phyloP scores from a whole-genome alignment of 352 stramenopile species.

The Globisporangium solare region DNA sequence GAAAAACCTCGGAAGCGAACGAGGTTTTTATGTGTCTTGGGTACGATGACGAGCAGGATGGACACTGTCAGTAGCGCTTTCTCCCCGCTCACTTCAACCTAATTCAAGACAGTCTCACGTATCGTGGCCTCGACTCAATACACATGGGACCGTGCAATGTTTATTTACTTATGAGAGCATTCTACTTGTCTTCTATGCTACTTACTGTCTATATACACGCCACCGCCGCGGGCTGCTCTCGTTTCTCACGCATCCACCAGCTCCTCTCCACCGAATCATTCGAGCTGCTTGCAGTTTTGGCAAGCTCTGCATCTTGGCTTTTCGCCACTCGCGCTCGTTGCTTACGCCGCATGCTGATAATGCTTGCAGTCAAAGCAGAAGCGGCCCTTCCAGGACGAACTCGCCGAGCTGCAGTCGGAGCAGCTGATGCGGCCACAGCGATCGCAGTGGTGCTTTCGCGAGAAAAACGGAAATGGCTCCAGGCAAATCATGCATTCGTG shows the following conservation, averaged over 20 bases:
- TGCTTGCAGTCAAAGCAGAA: slow-evolving; percentile 81
- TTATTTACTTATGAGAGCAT: not conserved
- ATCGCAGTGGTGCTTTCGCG: slow-evolving; percentile 66
- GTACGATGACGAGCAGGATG: slow-evolving; percentile 19
- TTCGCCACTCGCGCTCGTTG: not conserved
- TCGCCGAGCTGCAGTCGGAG: slow-evolving; percentile 63
- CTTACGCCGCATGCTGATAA: slow-evolving; percentile 49
- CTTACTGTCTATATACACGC: not conserved
- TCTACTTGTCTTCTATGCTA: not conserved
- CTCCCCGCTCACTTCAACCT: slow-evolving; percentile 22
- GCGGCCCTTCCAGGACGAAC: slow-evolving; percentile 62
- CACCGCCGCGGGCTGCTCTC: too few relatives aligned
- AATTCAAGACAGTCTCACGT: too few relatives aligned
- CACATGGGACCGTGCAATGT: too few relatives aligned
- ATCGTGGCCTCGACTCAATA: too few relatives aligned
- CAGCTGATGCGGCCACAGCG: slow-evolving; percentile 76
- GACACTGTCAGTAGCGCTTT: not conserved
- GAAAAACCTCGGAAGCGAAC: not conserved
- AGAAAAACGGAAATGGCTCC: slow-evolving; percentile 67
- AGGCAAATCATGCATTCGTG: slow-evolving; percentile 69
- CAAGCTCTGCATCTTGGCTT: not conserved
- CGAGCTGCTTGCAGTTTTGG: not conserved
- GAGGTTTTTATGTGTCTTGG: slow-evolving; percentile 5
- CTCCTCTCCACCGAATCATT: slow-evolving; percentile 5
- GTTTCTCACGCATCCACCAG: too few relatives aligned